Evolutionary conservation across 2,329 filamentous ascomycete species (phyloP), one percentile per base, ranked within the genome.

Genomic region (Ophiostoma novo-ulmi): DNA sequence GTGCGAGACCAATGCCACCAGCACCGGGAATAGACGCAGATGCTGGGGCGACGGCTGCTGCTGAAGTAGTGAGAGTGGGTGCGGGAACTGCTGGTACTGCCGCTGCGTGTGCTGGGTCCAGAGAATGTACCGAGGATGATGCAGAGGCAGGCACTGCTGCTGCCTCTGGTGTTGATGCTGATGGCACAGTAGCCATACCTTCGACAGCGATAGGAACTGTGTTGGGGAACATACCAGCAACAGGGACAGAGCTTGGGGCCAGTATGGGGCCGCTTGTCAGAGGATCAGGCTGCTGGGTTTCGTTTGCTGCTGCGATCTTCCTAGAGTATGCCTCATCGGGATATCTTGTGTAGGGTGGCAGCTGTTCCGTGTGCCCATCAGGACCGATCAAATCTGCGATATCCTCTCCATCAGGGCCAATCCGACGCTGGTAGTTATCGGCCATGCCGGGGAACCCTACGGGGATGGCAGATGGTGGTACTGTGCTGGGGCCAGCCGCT

Each of bases 291-390:
- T 39, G 41, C 55, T 55, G 70, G 4, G 68, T 61, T 38, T 68
- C 75, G 35, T 76, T 75, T n/a, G 77, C 74, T 26, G 78, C 77
- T 22, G 78, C 75, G 67, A 81, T 79, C 76, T 86, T 93, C 83
- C 79, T 86, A 77, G 77, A 85, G 79, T 80, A 89, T 0, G 82
- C 82, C 71, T 92, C 90, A 69, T 96, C 91, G 2, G 94, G 92
- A 79, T 96, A 97, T 78, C 93, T 86, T 17, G 92, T 92, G 77
- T 98, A 98, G 0, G 94, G 94, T 14, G 94, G 94, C 22, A 97
- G 82, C 78, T 97, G 92, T 79, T 98, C 94, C 1, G 91, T 90
- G 77, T 97, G 93, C 0, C 94, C 94, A 76, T 97, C 88, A 0
- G 91, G 91, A 1, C 93, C 93, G 69, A 97, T 90, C 70, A 97